Evolutionary conservation across 192 early-diverging fungal species (phyloP).

Genomic region (Obelidium mucronatum): DNA sequence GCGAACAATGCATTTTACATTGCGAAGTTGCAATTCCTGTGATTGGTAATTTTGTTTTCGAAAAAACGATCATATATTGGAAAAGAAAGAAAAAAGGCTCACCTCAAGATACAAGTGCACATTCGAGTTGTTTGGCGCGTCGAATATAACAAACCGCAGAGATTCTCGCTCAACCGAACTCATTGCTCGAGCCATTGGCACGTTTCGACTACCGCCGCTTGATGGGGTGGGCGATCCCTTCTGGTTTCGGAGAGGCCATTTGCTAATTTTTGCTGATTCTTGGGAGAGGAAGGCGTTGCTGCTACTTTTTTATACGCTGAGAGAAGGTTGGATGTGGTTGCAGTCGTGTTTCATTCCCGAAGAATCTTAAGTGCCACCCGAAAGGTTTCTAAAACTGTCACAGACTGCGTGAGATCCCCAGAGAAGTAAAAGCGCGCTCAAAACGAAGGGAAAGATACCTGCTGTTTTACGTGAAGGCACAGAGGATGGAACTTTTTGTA

Average conservation of each 20-base stretch:
- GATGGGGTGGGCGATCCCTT: conserved; percentile 5
- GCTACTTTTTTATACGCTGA: not conserved
- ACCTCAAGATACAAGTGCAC: conserved; percentile 74
- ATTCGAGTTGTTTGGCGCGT: conserved; percentile 87
- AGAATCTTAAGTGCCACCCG: not conserved
- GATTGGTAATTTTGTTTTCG: not conserved
- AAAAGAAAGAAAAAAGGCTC: conserved; percentile 22
- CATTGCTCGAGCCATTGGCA: conserved; percentile 66
- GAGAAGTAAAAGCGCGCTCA: too few relatives aligned
- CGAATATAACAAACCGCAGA: conserved; percentile 89
- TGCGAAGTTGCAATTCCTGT: conserved; percentile 70
- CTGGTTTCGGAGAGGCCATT: not conserved
- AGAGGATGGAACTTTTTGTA: too few relatives aligned
- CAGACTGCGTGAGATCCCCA: too few relatives aligned
- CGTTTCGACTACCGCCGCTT: not conserved
- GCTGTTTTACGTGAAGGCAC: too few relatives aligned
- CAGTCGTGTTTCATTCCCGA: not conserved
- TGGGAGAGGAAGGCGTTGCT: not conserved
- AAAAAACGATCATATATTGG: not conserved
- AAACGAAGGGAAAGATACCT: too few relatives aligned
- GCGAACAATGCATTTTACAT: conserved; percentile 87
- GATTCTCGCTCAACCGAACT: conserved; percentile 67
- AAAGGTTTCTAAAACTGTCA: not conserved
- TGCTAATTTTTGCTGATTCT: not conserved
- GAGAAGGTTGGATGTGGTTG: not conserved